A percentile compares a stretch with the other conserved stretches of the same genome.
phyloP scores from a whole-genome alignment of 495 filamentous ascomycete genomes.

The Lineolata rhizophorae region DNA sequence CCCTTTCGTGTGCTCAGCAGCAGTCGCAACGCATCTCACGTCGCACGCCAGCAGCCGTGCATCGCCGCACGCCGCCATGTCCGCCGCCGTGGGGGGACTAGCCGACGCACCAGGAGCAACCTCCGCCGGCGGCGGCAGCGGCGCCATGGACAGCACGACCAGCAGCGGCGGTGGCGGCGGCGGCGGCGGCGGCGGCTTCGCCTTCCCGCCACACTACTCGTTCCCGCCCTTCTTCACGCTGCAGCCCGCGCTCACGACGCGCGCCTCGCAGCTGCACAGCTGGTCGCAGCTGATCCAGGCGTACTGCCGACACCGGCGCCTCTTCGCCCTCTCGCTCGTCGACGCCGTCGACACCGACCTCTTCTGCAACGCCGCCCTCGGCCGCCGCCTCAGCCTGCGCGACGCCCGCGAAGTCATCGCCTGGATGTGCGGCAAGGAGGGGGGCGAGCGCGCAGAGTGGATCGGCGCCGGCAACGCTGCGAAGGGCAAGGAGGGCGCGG shows the following conservation, averaged over 20 bases:
- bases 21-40: too few relatives aligned
- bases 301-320: slow-evolving; percentile 57
- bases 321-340: slow-evolving; percentile 46
- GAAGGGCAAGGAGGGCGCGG: slow-evolving; percentile 6
- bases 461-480: slow-evolving; percentile 10
- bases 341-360: slow-evolving; percentile 36
- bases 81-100: too few relatives aligned
- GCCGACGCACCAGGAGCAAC: too few relatives aligned
- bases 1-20: too few relatives aligned
- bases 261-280: slow-evolving; percentile 51
- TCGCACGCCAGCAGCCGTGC: too few relatives aligned
- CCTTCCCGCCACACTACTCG: slow-evolving; percentile 23
- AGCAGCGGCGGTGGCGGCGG: too few relatives aligned
- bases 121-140: too few relatives aligned
- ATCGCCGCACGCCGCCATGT: too few relatives aligned
- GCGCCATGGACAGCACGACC: too few relatives aligned
- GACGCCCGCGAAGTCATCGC: slow-evolving; percentile 49
- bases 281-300: slow-evolving; percentile 71
- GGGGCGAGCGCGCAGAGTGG: slow-evolving; percentile 48
- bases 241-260: slow-evolving; percentile 59
- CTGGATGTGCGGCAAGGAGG: slow-evolving; percentile 45
- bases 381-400: slow-evolving; percentile 32
- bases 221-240: slow-evolving; percentile 60
- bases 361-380: slow-evolving; percentile 29
- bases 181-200: slow-evolving; percentile 5